Conservation (phyloP, 2,329 filamentous ascomycete species). For the Bipolaris zeicola region DNA sequence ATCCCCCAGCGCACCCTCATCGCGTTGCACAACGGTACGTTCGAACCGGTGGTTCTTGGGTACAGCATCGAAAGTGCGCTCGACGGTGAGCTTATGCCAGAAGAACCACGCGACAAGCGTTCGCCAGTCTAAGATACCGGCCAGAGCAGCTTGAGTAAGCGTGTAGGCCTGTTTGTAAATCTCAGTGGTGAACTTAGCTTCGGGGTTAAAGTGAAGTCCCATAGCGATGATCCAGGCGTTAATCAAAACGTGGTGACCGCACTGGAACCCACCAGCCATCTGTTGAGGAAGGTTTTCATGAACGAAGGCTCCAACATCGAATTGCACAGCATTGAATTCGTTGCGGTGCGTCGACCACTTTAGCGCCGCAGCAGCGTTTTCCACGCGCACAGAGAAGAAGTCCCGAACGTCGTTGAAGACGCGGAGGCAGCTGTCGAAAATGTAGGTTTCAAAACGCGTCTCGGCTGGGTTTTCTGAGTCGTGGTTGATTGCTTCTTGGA, state of each 20-base stretch:
- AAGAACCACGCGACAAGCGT: conserved; percentile 14
- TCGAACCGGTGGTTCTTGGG: not conserved
- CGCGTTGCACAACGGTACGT: not conserved
- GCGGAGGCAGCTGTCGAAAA: not conserved
- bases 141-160: conserved; percentile 6
- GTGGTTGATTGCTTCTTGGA: not conserved
- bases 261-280: not conserved
- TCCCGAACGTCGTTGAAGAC: not conserved
- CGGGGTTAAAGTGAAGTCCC: conserved; percentile 18
- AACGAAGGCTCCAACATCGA: not conserved
- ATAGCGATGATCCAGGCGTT: conserved; percentile 38
- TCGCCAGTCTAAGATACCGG: conserved; percentile 18
- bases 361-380: not conserved
- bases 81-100: not conserved
- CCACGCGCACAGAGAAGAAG: not conserved
- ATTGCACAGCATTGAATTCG: not conserved
- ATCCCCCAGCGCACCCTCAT: not conserved
- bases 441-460: not conserved
- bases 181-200: not conserved
- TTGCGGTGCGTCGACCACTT: not conserved
- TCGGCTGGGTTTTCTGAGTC: not conserved
- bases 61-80: not conserved
- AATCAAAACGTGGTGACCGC: conserved; percentile 24
- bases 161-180: conserved; percentile 3
- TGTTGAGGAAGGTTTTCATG: not conserved